Conservation (phyloP, 805 yeast species). For the Torulaspora microellipsoides region DNA sequence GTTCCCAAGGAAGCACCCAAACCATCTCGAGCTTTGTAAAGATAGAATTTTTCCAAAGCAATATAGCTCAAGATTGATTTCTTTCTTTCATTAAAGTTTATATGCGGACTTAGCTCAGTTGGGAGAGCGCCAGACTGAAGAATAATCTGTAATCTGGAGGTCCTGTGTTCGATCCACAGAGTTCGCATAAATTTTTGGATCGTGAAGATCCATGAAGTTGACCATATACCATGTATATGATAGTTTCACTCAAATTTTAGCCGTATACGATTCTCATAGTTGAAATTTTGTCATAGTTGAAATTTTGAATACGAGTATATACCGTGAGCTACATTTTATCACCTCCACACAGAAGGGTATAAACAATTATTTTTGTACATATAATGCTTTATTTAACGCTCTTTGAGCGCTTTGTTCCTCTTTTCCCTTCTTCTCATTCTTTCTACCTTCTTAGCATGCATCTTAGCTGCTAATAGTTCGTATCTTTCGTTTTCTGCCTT, state of each 20-base stretch:
- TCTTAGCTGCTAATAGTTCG: constrained; percentile 72
- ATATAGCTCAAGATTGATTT: background rate
- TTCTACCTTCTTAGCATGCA: constrained; percentile 90
- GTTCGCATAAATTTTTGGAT: constrained; percentile 43
- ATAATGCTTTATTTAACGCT: constrained; percentile 47
- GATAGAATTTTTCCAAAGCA: too few relatives aligned
- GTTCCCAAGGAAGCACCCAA: too few relatives aligned
- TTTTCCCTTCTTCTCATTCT: constrained; percentile 87
- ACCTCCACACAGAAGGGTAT: too few relatives aligned
- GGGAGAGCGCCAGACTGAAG: constrained; percentile 46
- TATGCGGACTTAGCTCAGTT: constrained; percentile 42
- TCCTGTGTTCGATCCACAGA: constrained; percentile 87
- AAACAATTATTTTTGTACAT: too few relatives aligned
- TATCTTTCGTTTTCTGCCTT: constrained; percentile 88
- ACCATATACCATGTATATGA: too few relatives aligned
- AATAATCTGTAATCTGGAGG: constrained; percentile 49
- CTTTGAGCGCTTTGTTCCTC: constrained; percentile 89
- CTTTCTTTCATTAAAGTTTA: background rate
- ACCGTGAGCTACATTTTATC: too few relatives aligned
- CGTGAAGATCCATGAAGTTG: too few relatives aligned
- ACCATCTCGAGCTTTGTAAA: too few relatives aligned
- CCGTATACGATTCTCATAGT: too few relatives aligned
- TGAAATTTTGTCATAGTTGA: background rate
- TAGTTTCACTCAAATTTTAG: too few relatives aligned
- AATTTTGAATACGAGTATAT: background rate